These are phyloP conservation scores for Malus hybrid DNA, from an alignment of 331 rosid genomes.

Conservation along the genomic window DNA sequence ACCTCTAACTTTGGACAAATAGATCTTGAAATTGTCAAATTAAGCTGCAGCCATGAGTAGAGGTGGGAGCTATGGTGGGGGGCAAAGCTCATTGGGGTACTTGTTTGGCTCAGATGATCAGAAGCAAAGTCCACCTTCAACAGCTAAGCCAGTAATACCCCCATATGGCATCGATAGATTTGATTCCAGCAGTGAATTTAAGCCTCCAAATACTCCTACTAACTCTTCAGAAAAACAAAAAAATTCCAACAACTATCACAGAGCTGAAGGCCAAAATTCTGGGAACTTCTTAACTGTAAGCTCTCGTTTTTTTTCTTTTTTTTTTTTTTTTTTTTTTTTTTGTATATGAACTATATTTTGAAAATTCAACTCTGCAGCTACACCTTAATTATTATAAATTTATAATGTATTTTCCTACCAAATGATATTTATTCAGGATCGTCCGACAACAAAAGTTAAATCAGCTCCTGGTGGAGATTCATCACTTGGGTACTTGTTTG, in stretches of 20 bases:
- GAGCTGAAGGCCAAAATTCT: constrained; percentile 39
- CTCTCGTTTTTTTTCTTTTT: background rate
- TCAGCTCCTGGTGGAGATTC: constrained; percentile 72
- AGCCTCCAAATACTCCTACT: constrained; percentile 7
- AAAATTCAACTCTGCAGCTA: background rate
- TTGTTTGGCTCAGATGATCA: constrained; percentile 50
- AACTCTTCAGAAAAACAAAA: constrained; percentile 19
- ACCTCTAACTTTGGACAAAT: background rate
- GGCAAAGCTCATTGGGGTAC: constrained; percentile 65
- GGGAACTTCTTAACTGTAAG: constrained; percentile 47
- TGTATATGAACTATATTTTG: background rate
- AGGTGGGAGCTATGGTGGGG: constrained; percentile 62
- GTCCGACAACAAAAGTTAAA: constrained; percentile 57
- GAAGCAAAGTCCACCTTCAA: constrained; percentile 25
- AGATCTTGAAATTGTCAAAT: constrained; percentile 9
- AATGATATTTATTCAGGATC: constrained; percentile 34
- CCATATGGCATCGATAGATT: constrained; percentile 46
- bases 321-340: no score
- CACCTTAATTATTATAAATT: background rate
- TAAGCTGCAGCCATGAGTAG: constrained; percentile 38
- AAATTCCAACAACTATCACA: constrained; percentile 28
- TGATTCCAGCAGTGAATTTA: background rate
- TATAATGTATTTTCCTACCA: no score
- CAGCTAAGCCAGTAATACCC: constrained; percentile 13
- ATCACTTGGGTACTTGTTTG: constrained; percentile 75